Conservation (phyloP, 2,329 filamentous ascomycete species). For the Chrysosporium keratinophilum region DNA sequence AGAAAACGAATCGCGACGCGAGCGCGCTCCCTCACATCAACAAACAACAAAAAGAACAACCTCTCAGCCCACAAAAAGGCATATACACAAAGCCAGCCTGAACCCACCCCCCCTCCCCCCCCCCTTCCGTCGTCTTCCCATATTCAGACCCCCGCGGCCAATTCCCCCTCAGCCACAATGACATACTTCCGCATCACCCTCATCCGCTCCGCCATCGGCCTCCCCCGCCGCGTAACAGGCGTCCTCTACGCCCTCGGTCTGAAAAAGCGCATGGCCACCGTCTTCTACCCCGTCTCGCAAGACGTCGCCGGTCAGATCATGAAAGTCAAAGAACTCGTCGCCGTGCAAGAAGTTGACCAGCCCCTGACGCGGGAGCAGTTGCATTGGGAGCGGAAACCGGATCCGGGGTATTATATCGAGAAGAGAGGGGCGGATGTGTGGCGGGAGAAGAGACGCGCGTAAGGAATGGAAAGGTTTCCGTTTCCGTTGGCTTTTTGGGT, state of each 20-base stretch:
- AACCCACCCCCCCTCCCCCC: background rate
- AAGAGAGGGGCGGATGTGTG: constrained; percentile 32
- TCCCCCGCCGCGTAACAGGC: constrained; percentile 67
- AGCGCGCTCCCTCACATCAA: background rate
- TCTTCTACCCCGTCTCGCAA: constrained; percentile 75
- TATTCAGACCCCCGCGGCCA: no score
- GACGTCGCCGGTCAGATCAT: constrained; percentile 84
- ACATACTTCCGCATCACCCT: constrained; percentile 85
- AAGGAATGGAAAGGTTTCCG: no score
- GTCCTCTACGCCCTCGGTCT: constrained; percentile 78
- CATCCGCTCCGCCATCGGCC: constrained; percentile 77
- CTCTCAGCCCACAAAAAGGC: background rate
- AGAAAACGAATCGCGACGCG: background rate
- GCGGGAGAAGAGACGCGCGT: constrained; percentile 17
- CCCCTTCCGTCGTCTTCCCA: background rate
- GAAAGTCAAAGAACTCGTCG: constrained; percentile 84
- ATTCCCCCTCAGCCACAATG: constrained; percentile 44
- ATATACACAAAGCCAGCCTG: background rate
- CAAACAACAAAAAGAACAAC: background rate
- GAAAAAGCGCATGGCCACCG: constrained; percentile 70
- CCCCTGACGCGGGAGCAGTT: constrained; percentile 57
- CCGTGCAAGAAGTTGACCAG: constrained; percentile 64
- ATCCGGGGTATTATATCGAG: constrained; percentile 73
- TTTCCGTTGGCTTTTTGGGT: no score
- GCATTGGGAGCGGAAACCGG: constrained; percentile 60